Base-by-base conservation (phyloP, 352 stramenopile species). In the Pythium aphanidermatum region DNA sequence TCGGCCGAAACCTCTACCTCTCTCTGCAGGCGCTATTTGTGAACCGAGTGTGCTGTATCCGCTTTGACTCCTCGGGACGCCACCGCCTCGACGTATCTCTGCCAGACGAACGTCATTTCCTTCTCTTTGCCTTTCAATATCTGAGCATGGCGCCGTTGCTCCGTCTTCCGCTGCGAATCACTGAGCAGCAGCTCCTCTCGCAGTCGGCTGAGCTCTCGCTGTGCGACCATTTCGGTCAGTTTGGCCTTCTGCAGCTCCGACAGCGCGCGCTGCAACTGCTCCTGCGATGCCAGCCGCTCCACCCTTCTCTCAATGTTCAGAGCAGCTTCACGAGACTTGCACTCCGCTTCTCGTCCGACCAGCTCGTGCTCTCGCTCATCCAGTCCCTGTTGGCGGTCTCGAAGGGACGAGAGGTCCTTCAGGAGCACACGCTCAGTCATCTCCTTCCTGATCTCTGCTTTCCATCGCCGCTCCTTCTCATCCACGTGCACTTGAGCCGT, bases 41-140 rank as follows among this genome's bases (percentile, higher is more conserved):
- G n/a, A n/a, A n/a, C n/a, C n/a, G n/a, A n/a, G n/a, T n/a, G n/a
- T n/a, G n/a, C n/a, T n/a, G n/a, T n/a, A n/a, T n/a, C n/a, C n/a
- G n/a, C n/a, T n/a, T 9, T 39, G 9, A 11, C 11, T 4, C 46
- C 31, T 32, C 24, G 32, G 4, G 29, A 46, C 2, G 43, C 35
- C 51, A 79, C 59, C 5, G 61, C 34, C 2, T 82, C 61, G 16
- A 78, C 60, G 39, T 83, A 85, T 58, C 81, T 82, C 35, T 79
- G 65, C 75, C 75, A 87, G 48, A 87, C 68, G 46, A 81, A 82
- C n/a, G 60, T 60, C 33, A 84, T 63, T 19, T 87, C 70, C 34
- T 77, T 82, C 25, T 82, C 68, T 42, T 82, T 80, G 20, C 68
- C 70, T 40, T 68, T 56, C 10, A 76, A 29, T 5, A 77, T 48